These are phyloP conservation scores for Harrya chromipes DNA, from an alignment of 768 basidiomycete species.

Conservation along the genomic window DNA sequence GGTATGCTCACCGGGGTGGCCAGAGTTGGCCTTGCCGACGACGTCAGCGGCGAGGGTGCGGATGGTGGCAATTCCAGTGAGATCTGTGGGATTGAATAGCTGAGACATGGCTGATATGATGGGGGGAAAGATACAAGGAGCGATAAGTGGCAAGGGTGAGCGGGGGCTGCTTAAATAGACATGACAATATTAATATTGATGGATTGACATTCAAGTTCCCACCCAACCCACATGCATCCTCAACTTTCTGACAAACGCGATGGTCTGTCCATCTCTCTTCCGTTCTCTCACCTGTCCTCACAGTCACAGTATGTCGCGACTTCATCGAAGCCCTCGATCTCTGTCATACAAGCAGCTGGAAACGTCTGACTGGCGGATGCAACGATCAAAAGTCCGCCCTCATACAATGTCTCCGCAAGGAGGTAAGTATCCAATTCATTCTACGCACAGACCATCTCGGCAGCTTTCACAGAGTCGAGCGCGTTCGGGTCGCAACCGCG, in stretches of 20 bases:
- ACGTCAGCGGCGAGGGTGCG: constrained; percentile 74
- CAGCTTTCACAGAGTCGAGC: constrained; percentile 48
- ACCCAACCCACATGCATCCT: constrained; percentile 51
- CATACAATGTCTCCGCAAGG: constrained; percentile 66
- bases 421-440: constrained; percentile 44
- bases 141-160: not conserved
- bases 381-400: constrained; percentile 65
- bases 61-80: constrained; percentile 65
- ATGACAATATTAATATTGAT: not conserved
- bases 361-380: constrained; percentile 65
- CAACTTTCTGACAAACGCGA: constrained; percentile 67
- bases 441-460: constrained; percentile 1
- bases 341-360: constrained; percentile 65
- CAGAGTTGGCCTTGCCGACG: constrained; percentile 88
- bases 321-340: constrained; percentile 74
- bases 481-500: constrained; percentile 58
- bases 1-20: constrained; percentile 69
- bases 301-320: constrained; percentile 59
- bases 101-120: constrained; percentile 34
- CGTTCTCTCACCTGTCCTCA: constrained; percentile 3
- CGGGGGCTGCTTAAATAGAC: constrained; percentile 7
- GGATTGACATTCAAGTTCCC: not conserved
- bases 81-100: constrained; percentile 44
- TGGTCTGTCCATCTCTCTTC: constrained; percentile 32
- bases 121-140: constrained; percentile 9